phyloP scores from a whole-genome alignment of 108 stramenopile genomes.

The Hondaea fermentalgiana region DNA sequence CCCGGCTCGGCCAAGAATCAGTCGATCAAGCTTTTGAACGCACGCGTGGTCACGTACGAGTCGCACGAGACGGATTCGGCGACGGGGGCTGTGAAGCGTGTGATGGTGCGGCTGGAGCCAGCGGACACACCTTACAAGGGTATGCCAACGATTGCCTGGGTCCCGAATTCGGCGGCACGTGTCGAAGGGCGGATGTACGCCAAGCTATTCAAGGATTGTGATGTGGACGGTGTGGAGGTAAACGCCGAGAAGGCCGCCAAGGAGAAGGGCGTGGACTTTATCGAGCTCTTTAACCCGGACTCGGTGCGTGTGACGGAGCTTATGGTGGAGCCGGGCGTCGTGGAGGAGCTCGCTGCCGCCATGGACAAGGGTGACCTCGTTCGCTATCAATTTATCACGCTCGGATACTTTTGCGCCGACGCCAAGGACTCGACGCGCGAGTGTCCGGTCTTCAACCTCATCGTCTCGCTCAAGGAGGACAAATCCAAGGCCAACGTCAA shows the following conservation, averaged over 20 bases:
- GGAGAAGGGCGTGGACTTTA: slow-evolving; percentile 61
- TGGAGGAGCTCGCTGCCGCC: slow-evolving; percentile 41
- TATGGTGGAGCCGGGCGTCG: slow-evolving; percentile 68
- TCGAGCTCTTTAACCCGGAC: slow-evolving; percentile 77
- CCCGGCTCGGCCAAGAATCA: slow-evolving; percentile 50
- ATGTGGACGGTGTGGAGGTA: background rate
- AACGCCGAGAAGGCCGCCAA: slow-evolving; percentile 47
- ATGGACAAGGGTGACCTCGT: background rate
- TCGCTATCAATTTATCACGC: slow-evolving; percentile 81
- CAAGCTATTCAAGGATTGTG: slow-evolving; percentile 68
- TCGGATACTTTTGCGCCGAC: slow-evolving; percentile 96
- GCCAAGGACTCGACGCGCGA: slow-evolving; percentile 64
- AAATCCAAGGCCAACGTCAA: slow-evolving; percentile 39
- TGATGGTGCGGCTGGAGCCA: slow-evolving; percentile 2
- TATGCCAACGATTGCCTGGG: slow-evolving; percentile 33
- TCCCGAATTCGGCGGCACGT: slow-evolving; percentile 22
- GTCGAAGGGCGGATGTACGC: slow-evolving; percentile 74
- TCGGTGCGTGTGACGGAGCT: slow-evolving; percentile 63
- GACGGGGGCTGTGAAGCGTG: slow-evolving; percentile 58
- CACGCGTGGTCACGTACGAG: slow-evolving; percentile 54
- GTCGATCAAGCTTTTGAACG: slow-evolving; percentile 25
- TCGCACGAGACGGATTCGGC: slow-evolving; percentile 55
- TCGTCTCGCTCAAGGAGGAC: slow-evolving; percentile 74
- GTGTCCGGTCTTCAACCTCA: slow-evolving; percentile 81
- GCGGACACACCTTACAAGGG: background rate